Evolutionary conservation across 2,329 filamentous ascomycete species (phyloP).

Genomic region (Monilinia fructigena): DNA sequence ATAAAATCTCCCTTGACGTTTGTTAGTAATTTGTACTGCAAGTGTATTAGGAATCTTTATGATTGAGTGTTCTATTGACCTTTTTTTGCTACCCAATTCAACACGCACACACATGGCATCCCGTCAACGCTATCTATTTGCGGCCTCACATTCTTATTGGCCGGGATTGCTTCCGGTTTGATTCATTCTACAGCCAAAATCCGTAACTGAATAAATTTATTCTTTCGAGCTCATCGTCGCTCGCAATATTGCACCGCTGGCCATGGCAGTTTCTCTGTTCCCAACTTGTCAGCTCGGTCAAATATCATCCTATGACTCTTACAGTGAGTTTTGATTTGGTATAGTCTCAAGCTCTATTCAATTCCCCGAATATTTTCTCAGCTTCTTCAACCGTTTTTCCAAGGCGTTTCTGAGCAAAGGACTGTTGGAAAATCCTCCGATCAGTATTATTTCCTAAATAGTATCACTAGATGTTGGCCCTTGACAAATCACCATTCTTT

Average conservation of each 20-base stretch:
- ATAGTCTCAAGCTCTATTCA: background rate
- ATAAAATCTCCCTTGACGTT: constrained; percentile 2
- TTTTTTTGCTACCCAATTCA: constrained; percentile 14
- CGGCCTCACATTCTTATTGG: background rate
- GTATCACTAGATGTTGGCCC: background rate
- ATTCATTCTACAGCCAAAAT: constrained; percentile 4
- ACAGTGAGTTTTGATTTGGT: background rate
- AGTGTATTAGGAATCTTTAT: background rate
- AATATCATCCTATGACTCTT: background rate
- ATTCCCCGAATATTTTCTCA: background rate
- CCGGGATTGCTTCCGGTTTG: constrained; percentile 1
- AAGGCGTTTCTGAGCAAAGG: constrained; percentile 5
- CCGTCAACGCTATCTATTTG: background rate
- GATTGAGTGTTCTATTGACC: background rate
- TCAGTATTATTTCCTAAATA: background rate
- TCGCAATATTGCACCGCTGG: constrained; percentile 3
- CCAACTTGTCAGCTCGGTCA: background rate
- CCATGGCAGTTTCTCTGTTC: constrained; percentile 19
- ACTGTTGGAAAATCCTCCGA: constrained; percentile 16
- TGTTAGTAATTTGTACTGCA: background rate
- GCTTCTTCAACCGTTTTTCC: background rate
- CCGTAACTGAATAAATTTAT: constrained; percentile 14
- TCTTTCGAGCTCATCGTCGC: constrained; percentile 8
- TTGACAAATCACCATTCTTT: background rate
- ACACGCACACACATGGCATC: background rate